Conservation (phyloP, 768 basidiomycete species). For the Mycena crocata region DNA sequence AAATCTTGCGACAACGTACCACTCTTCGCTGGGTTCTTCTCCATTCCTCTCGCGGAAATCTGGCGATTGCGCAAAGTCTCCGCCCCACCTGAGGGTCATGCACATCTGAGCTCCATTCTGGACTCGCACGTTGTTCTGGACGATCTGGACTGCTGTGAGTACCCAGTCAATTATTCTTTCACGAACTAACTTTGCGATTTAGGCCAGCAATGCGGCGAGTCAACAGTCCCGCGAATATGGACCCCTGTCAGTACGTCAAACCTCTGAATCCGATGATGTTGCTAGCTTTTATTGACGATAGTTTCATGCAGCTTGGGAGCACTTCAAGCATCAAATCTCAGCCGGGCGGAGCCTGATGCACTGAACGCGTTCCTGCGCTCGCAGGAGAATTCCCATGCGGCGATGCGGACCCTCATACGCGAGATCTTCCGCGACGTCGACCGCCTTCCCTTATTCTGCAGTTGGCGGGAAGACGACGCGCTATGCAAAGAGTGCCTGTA, state of each 20-base stretch:
- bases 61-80: neutral
- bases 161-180: neutral
- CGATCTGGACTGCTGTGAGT: constrained; percentile 1
- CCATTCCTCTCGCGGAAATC: neutral
- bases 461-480: too few relatives aligned
- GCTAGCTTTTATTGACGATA: neutral
- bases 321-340: too few relatives aligned
- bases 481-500: too few relatives aligned
- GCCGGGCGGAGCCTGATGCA: too few relatives aligned
- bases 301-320: neutral
- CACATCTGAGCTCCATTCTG: neutral
- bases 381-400: too few relatives aligned
- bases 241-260: neutral
- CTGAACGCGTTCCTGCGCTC: too few relatives aligned
- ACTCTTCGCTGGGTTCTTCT: constrained; percentile 2
- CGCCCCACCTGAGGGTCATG: neutral
- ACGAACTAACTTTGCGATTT: neutral
- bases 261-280: neutral
- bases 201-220: neutral
- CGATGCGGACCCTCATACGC: too few relatives aligned
- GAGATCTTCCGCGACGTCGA: too few relatives aligned
- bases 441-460: too few relatives aligned
- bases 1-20: neutral
- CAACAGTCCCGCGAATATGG: neutral
- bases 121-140: neutral